Evolutionary conservation across 192 early-diverging fungal genomes (phyloP).

Genomic region (Coemansia asiatica): DNA sequence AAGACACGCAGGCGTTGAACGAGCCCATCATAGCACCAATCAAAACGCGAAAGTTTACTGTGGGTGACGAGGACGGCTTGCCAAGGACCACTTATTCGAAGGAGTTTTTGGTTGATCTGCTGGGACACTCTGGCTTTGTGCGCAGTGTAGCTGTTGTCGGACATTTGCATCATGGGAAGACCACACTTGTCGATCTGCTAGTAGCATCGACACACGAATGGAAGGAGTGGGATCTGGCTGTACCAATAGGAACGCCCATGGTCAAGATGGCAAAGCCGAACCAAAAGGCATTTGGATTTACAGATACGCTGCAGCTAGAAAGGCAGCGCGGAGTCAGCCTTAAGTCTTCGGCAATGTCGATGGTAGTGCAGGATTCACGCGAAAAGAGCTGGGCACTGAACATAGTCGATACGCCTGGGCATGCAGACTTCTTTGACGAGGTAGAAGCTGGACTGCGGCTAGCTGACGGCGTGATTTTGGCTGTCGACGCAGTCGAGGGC

Average conservation of each 20-base stretch:
- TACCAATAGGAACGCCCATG: slow-evolving; percentile 36
- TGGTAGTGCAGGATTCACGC: slow-evolving; percentile 84
- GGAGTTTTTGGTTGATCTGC: slow-evolving; percentile 85
- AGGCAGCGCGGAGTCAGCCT: slow-evolving; percentile 85
- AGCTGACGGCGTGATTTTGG: slow-evolving; percentile 85
- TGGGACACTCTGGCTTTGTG: slow-evolving; percentile 75
- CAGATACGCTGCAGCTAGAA: slow-evolving; percentile 91
- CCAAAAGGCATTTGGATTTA: slow-evolving; percentile 51
- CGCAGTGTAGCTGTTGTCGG: slow-evolving; percentile 92
- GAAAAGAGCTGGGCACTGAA: slow-evolving; percentile 90
- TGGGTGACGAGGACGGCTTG: slow-evolving; percentile 75
- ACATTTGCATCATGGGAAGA: slow-evolving; percentile 98
- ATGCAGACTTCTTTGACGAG: slow-evolving; percentile 94
- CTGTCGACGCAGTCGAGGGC: slow-evolving; percentile 96
- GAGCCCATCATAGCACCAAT: slow-evolving; percentile 94
- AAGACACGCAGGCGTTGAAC: slow-evolving; percentile 93
- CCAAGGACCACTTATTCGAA: slow-evolving; percentile 85
- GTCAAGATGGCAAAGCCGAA: slow-evolving; percentile 35
- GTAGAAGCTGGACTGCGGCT: slow-evolving; percentile 82
- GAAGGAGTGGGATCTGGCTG: slow-evolving; percentile 51
- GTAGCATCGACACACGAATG: slow-evolving; percentile 83
- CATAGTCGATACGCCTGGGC: slow-evolving; percentile 92
- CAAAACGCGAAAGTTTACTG: slow-evolving; percentile 81
- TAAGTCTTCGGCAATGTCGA: slow-evolving; percentile 90
- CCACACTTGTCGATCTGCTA: slow-evolving; percentile 89